Conservation (phyloP, 2,329 filamentous ascomycete species). For the Penicillium sp. region DNA sequence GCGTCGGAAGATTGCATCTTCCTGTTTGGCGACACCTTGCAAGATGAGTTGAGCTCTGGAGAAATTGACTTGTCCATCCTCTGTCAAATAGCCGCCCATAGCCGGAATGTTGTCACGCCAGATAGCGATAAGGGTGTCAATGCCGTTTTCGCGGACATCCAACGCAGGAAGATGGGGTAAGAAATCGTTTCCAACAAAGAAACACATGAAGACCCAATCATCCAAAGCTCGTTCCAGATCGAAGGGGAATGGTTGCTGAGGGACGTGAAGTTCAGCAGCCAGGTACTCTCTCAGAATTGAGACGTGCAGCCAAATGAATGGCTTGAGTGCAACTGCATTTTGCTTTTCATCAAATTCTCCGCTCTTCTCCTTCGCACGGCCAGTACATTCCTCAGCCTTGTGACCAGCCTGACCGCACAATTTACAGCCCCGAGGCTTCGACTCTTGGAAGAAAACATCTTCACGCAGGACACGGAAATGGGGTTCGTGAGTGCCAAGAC, state of each 20-base stretch:
- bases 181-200: conserved; percentile 98
- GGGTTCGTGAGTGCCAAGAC: conserved; percentile 93
- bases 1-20: conserved; percentile 88
- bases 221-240: conserved; percentile 92
- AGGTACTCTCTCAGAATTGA: conserved; percentile 89
- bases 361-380: conserved; percentile 72
- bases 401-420: conserved; percentile 93
- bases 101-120: conserved; percentile 89
- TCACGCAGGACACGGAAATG: conserved; percentile 95
- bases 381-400: conserved; percentile 80
- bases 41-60: conserved; percentile 84
- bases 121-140: conserved; percentile 93
- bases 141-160: conserved; percentile 95
- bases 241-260: conserved; percentile 80
- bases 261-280: conserved; percentile 81
- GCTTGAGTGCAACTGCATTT: conserved; percentile 69
- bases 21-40: conserved; percentile 82
- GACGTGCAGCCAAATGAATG: conserved; percentile 98
- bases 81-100: conserved; percentile 96
- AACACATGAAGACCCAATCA: conserved; percentile 99
- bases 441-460: conserved; percentile 91
- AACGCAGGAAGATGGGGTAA: conserved; percentile 94
- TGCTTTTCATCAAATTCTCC: conserved; percentile 82
- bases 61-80: conserved; percentile 89
- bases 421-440: conserved; percentile 76